Conservation (phyloP, 306 rosid genomes). For the Fagus crenata region DNA sequence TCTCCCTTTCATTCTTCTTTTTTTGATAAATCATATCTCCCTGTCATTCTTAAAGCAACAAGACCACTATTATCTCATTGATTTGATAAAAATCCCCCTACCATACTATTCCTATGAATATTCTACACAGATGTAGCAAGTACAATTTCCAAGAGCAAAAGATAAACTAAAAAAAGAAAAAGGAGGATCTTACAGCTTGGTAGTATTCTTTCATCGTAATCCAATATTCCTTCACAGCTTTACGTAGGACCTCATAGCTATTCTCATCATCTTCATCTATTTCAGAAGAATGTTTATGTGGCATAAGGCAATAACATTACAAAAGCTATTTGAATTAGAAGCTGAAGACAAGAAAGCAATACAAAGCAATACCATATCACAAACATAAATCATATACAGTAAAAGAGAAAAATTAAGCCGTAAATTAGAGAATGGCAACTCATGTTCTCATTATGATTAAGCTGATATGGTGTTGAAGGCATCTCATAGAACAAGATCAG, state of each 20-base stretch:
- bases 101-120: background rate
- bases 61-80: background rate
- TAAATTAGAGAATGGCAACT: background rate
- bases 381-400: background rate
- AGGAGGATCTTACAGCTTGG: conserved; percentile 35
- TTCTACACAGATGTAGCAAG: background rate
- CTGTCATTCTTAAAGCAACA: background rate
- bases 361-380: background rate
- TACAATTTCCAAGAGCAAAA: background rate
- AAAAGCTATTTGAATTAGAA: conserved; percentile 12
- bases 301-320: background rate
- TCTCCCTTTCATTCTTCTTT: background rate
- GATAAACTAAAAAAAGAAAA: background rate
- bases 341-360: background rate
- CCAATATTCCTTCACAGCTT: conserved; percentile 42
- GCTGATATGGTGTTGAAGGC: background rate
- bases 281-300: conserved; percentile 10
- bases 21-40: background rate
- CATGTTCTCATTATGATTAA: background rate
- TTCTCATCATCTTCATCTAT: conserved; percentile 36
- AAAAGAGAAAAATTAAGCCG: background rate
- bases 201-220: conserved; percentile 44
- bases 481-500: background rate
- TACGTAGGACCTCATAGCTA: conserved; percentile 34
- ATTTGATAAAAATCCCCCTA: background rate